phyloP scores from a whole-genome alignment of 257 asterid species.

The Orobanche coerulescens region DNA sequence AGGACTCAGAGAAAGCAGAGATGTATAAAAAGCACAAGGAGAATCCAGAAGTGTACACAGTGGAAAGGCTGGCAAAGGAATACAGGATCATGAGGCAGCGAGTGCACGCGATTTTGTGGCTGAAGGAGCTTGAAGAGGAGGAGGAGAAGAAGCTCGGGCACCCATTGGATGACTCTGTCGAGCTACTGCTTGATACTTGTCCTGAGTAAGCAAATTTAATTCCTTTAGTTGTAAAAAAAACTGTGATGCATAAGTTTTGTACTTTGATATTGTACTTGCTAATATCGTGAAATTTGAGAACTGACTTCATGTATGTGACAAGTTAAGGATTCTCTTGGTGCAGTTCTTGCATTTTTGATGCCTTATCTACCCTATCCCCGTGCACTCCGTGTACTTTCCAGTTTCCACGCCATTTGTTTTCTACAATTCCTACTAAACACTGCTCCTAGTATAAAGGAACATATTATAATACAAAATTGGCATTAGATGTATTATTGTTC shows the following conservation, averaged over 20 bases:
- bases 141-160: constrained; percentile 75
- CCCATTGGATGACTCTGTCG: constrained; percentile 68
- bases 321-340: not conserved
- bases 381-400: not conserved
- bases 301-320: not conserved
- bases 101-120: constrained; percentile 88
- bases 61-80: constrained; percentile 86
- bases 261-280: constrained; percentile 12
- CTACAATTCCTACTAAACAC: not conserved
- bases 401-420: not conserved
- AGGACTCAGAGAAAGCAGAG: constrained; percentile 79
- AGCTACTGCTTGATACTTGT: constrained; percentile 57
- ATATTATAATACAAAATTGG: too few species aligned
- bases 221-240: not conserved
- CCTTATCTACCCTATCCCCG: not conserved
- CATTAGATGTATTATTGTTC: not conserved
- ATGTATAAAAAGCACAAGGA: constrained; percentile 85
- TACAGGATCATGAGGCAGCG: constrained; percentile 95
- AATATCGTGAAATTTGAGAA: not conserved
- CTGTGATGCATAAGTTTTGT: not conserved
- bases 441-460: too few species aligned
- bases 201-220: constrained; percentile 70
- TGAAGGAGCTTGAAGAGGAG: constrained; percentile 74
- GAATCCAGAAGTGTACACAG: constrained; percentile 74
- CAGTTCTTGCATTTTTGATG: not conserved